phyloP scores from a whole-genome alignment of 1,284 basidiomycete genomes.

The Mycena citricolor region DNA sequence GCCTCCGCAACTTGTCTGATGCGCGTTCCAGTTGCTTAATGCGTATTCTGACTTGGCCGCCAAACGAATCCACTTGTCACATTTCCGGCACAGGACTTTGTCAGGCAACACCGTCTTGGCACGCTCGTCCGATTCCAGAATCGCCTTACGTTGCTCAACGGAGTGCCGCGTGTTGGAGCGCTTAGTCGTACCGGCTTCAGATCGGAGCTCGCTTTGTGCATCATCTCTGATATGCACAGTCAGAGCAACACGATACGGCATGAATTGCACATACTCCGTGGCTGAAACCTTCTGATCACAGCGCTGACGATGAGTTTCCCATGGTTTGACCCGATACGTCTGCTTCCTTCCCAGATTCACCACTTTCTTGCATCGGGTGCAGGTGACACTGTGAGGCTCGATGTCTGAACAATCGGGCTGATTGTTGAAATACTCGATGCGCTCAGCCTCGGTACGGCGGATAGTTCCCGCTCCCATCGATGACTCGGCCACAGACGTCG shows the following conservation, averaged over 20 bases:
- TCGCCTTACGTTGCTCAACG: slow-evolving; percentile 48
- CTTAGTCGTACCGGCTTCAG: slow-evolving; percentile 2
- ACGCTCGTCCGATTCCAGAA: slow-evolving; percentile 52
- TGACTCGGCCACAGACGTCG: slow-evolving; percentile 48
- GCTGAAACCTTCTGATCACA: slow-evolving; percentile 44
- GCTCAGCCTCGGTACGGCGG: slow-evolving; percentile 57
- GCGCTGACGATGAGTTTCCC: slow-evolving; percentile 53
- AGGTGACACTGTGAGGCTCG: slow-evolving; percentile 54
- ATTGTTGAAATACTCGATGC: slow-evolving; percentile 59
- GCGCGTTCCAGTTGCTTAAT: slow-evolving; percentile 51
- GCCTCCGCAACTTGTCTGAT: slow-evolving; percentile 46
- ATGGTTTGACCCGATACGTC: slow-evolving; percentile 56
- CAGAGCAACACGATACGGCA: no score
- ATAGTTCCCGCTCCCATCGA: slow-evolving; percentile 39
- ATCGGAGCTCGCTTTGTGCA: slow-evolving; percentile 15
- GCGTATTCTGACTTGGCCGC: slow-evolving; percentile 41
- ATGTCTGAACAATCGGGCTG: slow-evolving; percentile 54
- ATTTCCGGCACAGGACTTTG: slow-evolving; percentile 55
- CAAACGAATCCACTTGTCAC: slow-evolving; percentile 60
- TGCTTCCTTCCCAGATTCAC: slow-evolving; percentile 52
- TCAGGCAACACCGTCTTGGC: slow-evolving; percentile 48
- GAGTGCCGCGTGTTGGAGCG: slow-evolving; percentile 22
- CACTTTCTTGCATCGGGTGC: slow-evolving; percentile 53
- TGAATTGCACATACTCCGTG: no score
- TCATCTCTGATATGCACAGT: no score